A percentile compares a stretch with the other conserved stretches of the same genome.
These are phyloP conservation scores for Achaetomium macrosporum DNA, from an alignment of 2,329 filamentous ascomycete species.

Conservation along the genomic window DNA sequence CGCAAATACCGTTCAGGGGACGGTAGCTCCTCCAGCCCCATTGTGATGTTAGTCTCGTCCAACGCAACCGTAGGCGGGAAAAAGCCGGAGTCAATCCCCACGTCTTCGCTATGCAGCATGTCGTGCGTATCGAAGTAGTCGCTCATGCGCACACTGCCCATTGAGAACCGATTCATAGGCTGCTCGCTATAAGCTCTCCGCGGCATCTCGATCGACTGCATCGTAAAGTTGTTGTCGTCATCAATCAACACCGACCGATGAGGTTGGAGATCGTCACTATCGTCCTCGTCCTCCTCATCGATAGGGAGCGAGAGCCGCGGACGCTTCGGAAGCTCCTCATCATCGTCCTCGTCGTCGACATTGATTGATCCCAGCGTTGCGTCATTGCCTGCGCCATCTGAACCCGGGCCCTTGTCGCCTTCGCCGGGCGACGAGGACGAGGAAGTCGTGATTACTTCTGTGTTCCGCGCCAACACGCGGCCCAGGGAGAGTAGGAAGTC, in stretches of 20 bases:
- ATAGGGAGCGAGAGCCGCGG: conserved; percentile 27
- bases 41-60: conserved; percentile 37
- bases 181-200: conserved; percentile 46
- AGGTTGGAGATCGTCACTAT: conserved; percentile 49
- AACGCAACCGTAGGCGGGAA: conserved; percentile 43
- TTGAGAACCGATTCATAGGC: conserved; percentile 40
- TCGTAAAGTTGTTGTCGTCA: conserved; percentile 55
- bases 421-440: conserved; percentile 41
- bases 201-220: conserved; percentile 55
- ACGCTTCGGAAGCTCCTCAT: conserved; percentile 24
- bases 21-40: conserved; percentile 35
- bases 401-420: not conserved
- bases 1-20: conserved; percentile 31
- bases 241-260: conserved; percentile 51
- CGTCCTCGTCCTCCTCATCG: conserved; percentile 38
- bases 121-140: conserved; percentile 41
- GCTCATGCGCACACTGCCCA: conserved; percentile 52
- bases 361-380: conserved; percentile 20
- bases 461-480: conserved; percentile 46
- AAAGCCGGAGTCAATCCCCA: conserved; percentile 45
- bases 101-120: conserved; percentile 34
- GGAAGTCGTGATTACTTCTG: conserved; percentile 40
- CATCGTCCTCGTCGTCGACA: conserved; percentile 18
- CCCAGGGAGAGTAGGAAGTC: conserved; percentile 50
- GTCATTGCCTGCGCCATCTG: conserved; percentile 16